Conservation (phyloP, 2,329 filamentous ascomycete species). For the Dactylonectria estremocensis region DNA sequence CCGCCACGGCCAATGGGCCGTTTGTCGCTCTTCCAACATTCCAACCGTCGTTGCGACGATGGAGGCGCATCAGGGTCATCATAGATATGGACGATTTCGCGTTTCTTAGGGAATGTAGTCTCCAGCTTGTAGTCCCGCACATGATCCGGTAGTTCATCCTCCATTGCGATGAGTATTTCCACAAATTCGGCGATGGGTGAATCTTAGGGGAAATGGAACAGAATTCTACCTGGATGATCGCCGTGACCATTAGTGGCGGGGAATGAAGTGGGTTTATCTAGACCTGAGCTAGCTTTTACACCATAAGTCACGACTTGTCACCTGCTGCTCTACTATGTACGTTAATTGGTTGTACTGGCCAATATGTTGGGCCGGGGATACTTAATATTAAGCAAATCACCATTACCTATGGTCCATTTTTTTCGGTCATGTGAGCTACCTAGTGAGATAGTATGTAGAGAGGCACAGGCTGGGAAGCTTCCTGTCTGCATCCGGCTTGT, state of each 20-base stretch:
- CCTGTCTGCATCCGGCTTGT: no score
- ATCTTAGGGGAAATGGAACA: not conserved
- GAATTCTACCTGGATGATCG: slow-evolving; percentile 9
- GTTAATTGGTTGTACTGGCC: not conserved
- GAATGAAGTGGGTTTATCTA: not conserved
- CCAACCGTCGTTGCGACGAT: slow-evolving; percentile 25
- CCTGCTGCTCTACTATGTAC: not conserved
- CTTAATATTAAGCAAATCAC: not conserved
- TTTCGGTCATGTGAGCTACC: not conserved
- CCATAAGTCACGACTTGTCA: not conserved
- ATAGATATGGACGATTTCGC: slow-evolving; percentile 25
- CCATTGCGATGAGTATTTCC: slow-evolving; percentile 5
- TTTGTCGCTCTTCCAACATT: slow-evolving; percentile 31
- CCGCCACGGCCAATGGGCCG: slow-evolving; percentile 34
- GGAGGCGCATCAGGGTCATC: slow-evolving; percentile 34
- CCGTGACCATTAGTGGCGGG: not conserved
- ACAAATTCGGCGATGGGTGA: slow-evolving; percentile 7
- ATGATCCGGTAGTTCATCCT: slow-evolving; percentile 5
- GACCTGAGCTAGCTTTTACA: not conserved
- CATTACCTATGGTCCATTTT: not conserved
- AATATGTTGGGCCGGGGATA: not conserved
- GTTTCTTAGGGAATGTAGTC: slow-evolving; percentile 20
- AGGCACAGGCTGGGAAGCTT: no score
- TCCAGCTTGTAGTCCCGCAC: slow-evolving; percentile 30
- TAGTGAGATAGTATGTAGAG: no score